Evolutionary conservation across 73 alveolate genomes (phyloP), one percentile per base, ranked within the genome.

Genomic region (Paramecium caudatum): DNA sequence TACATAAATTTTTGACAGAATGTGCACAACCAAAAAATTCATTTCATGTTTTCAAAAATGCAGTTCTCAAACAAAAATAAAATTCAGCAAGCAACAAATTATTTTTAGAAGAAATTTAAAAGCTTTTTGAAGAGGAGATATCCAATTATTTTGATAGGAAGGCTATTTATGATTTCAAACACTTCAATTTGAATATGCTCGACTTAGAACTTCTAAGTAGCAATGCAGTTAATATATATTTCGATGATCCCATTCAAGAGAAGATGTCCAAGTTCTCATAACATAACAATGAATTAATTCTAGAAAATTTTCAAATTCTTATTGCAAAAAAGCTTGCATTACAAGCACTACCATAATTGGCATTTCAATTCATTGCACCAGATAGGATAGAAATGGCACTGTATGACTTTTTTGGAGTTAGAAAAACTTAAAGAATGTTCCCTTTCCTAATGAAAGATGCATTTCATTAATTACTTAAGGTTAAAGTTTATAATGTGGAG

Each of bases 251-350:
- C 6, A 47, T 74, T 6, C 15, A 74, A 21, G 69, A 74, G 21
- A 74, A 74, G 17, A 23, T 39, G 65, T 32, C 88, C 17, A 23
- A 43, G 6, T 45, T 74, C 46, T 39, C 68, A 0, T 15, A 21
- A 74, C 47, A 27, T 8, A 74, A 39, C 43, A 74, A 74, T 74
- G 10, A 13, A 13, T 41, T 74, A 1, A 74, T 74, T 41, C 43
- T 74, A n/a, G 88, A 74, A 16, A 74, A 74, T 45, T 74, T 74
- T 13, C 36, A 74, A 74, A 74, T 74, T n/a, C 19, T 41, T 2
- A 43, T 74, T 16, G 69, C 88, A 9, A 74, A 74, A 74, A 74
- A 74, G 65, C 21, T 74, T 6, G 17, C 88, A 5, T 13, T 74
- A 2, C 10, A 41, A 37, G 88, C 88, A 2, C 19, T 74, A 36